Base-by-base conservation (phyloP, 2,329 filamentous ascomycete genomes). In the Cordyceps cicadae region DNA sequence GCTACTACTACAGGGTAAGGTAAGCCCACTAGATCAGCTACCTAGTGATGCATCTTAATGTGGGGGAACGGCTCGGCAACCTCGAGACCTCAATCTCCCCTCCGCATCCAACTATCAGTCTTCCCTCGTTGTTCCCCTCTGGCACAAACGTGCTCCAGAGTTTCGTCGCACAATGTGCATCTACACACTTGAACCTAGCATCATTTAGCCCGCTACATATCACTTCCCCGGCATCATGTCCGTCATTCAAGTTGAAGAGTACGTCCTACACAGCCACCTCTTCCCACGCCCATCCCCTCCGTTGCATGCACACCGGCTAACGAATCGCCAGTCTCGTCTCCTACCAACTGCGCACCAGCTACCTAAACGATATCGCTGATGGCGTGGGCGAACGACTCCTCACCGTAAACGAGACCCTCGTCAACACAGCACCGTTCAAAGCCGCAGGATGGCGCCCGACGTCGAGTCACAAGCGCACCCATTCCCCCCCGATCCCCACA, bases 301-400 rank as follows among this genome's bases (percentile, higher is more conserved):
- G 21, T 43, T 15, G 19, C 45, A 26, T 46, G 6, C 9, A 26
- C 39, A 14, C 7, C 34, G 46, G 48, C 59, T 61, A 57, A 56
- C 59, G 32, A 54, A 43, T 56, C 45, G 46, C 45, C 67, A 92
- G 88, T 72, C 86, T 94, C 72, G 87, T 92, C 50, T 84, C 90
- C 61, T 93, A 93, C 76, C 89, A 92, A 72, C 79, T 95, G 61
- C 87, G 90, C 57, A 88, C 88, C 43, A 87, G 87, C 68, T 94
- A 94, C 70, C 84, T 95, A 41, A 86, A 86, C 66, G 85, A 90
- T 64, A 87, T 92, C 65, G 88, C 88, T 66, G 90, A 95, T 71
- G 90, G 90, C 63, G 89, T 94, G 8, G 90, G 90, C 65, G 90
- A 95, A 72, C 87, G 90, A 21, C 81, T 94, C 46, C 90, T 95